Percentiles rank a stretch among this genome's conserved stretches.
These are phyloP conservation scores for Scenedesmus sp. DNA, from an alignment of 163 green algal species.

Conservation along the genomic window DNA sequence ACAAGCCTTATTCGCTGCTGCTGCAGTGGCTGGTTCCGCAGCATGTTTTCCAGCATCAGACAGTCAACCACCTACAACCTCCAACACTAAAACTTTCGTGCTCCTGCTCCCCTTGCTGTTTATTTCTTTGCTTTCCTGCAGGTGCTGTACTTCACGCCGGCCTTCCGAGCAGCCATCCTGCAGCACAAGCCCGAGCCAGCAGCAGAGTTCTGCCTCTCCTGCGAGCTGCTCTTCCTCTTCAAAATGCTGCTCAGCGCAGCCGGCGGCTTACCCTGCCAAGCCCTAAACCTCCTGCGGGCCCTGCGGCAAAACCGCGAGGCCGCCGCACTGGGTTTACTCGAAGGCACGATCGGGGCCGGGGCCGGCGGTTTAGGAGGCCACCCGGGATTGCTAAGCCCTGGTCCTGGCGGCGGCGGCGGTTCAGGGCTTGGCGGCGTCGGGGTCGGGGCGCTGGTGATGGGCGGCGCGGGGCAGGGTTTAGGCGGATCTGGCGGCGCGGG, in stretches of 20 bases:
- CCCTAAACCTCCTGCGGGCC: slow-evolving; percentile 91
- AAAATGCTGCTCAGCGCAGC: slow-evolving; percentile 85
- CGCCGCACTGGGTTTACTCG: slow-evolving; percentile 88
- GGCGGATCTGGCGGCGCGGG: neutral
- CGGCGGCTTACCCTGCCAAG: slow-evolving; percentile 79
- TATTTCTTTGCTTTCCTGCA: slow-evolving; percentile 51
- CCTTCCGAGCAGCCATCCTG: slow-evolving; percentile 77
- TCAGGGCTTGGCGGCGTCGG: slow-evolving; percentile 1
- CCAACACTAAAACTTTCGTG: neutral
- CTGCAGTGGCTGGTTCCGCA: too few relatives aligned
- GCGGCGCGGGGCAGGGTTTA: neutral
- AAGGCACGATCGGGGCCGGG: slow-evolving; percentile 66
- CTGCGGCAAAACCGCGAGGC: slow-evolving; percentile 89
- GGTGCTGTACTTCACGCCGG: slow-evolving; percentile 92
- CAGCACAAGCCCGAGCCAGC: slow-evolving; percentile 75
- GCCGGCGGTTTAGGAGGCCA: neutral
- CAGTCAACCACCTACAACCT: slow-evolving; percentile 5
- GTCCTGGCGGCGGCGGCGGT: neutral
- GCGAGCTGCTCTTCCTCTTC: slow-evolving; percentile 92
- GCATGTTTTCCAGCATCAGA: too few relatives aligned
- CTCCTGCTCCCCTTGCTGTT: neutral
- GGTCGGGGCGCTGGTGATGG: slow-evolving; percentile 26
- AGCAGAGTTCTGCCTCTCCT: slow-evolving; percentile 90
- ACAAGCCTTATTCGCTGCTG: slow-evolving; percentile 55
- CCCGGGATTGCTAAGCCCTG: neutral